These are phyloP conservation scores for Fistulinella prunicolor DNA, from an alignment of 768 basidiomycete genomes.

Conservation along the genomic window DNA sequence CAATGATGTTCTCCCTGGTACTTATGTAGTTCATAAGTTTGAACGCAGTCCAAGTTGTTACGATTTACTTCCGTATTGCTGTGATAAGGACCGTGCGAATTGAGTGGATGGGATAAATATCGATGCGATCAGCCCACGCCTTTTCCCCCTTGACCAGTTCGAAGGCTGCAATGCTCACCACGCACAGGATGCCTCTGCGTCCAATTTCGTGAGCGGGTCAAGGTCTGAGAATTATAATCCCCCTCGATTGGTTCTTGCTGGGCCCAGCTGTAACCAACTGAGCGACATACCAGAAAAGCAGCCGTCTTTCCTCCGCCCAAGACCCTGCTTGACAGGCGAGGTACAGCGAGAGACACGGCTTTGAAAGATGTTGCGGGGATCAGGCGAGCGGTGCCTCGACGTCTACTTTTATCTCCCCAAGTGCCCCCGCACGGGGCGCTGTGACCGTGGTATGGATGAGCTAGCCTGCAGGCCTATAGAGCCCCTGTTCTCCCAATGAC, in stretches of 20 bases:
- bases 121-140: too few relatives aligned
- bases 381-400: conserved; percentile 30
- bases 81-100: too few relatives aligned
- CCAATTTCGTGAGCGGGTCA: conserved; percentile 67
- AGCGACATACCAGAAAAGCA: conserved; percentile 70
- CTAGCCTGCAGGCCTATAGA: too few relatives aligned
- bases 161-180: conserved; percentile 71
- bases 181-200: conserved; percentile 41
- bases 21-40: too few relatives aligned
- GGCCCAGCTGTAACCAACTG: conserved; percentile 53
- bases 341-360: conserved; percentile 9
- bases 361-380: conserved; percentile 57
- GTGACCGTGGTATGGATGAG: neutral
- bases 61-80: too few relatives aligned
- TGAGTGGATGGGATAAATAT: too few relatives aligned
- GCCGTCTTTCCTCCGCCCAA: conserved; percentile 34
- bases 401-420: conserved; percentile 11
- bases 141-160: conserved; percentile 32
- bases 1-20: too few relatives aligned
- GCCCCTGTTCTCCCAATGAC: too few relatives aligned
- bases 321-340: conserved; percentile 36
- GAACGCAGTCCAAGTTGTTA: too few relatives aligned
- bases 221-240: conserved; percentile 76
- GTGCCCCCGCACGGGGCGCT: neutral
- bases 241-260: conserved; percentile 62